Conservation (phyloP, 306 rosid species). For the Inga leiocalycina region DNA sequence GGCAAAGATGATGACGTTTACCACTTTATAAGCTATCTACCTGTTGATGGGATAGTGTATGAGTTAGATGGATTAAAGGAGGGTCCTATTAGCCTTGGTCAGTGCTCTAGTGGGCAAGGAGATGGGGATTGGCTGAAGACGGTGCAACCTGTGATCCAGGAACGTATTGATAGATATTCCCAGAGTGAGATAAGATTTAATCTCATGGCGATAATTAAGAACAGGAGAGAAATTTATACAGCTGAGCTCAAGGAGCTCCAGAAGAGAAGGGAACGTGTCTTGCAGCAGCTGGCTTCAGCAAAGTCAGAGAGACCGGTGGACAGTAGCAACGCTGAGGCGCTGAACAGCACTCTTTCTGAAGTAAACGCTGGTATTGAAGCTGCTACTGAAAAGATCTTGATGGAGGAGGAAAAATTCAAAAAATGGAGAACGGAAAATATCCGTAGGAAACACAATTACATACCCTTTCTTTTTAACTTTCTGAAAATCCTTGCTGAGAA, state of each 20-base stretch:
- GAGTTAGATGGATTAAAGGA: background rate
- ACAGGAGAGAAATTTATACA: conserved; percentile 2
- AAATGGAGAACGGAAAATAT: conserved; percentile 92
- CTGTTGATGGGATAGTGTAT: background rate
- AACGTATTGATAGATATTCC: background rate
- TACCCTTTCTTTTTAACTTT: conserved; percentile 77
- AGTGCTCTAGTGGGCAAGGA: background rate
- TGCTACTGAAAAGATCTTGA: conserved; percentile 74
- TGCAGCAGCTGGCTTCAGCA: conserved; percentile 1
- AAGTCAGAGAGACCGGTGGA: background rate
- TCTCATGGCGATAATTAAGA: background rate
- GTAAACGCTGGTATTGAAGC: conserved; percentile 85
- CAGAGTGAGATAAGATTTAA: background rate
- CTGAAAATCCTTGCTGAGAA: conserved; percentile 92
- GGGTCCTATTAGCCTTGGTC: conserved; percentile 7
- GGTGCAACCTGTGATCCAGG: background rate
- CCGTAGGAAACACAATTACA: conserved; percentile 93
- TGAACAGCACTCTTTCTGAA: conserved; percentile 59
- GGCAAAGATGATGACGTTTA: background rate
- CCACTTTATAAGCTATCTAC: background rate
- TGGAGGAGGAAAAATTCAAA: conserved; percentile 88
- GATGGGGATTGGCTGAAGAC: background rate
- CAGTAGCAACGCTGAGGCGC: background rate
- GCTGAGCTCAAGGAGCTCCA: conserved; percentile 1
- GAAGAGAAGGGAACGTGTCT: background rate